phyloP scores from a whole-genome alignment of 2,329 filamentous ascomycete species.

The Fusarium sp. region DNA sequence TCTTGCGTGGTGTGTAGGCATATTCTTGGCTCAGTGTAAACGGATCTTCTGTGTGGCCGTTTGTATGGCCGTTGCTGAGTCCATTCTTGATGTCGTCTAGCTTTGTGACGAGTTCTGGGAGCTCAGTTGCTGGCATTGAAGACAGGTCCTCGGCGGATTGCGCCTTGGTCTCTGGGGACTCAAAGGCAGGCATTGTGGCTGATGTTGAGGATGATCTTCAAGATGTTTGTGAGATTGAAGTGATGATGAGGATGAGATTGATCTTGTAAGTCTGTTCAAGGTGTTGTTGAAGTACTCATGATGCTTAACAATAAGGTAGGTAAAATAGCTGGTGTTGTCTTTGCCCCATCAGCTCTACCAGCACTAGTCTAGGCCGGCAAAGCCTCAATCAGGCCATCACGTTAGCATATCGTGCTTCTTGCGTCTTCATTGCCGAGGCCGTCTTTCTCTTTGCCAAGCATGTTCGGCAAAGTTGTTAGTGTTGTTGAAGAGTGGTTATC shows the following conservation, averaged over 20 bases:
- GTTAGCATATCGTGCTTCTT: neutral
- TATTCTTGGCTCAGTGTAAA: conserved; percentile 39
- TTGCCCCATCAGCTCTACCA: neutral
- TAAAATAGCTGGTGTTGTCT: neutral
- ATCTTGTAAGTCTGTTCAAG: neutral
- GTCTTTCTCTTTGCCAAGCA: neutral
- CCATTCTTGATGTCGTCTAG: neutral
- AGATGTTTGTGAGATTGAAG: neutral
- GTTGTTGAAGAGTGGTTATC: neutral
- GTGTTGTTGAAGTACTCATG: neutral
- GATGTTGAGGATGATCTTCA: neutral
- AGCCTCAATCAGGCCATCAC: neutral
- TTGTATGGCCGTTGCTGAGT: neutral
- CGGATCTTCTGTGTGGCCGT: conserved; percentile 30
- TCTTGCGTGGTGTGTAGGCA: conserved; percentile 42
- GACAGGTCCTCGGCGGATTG: neutral
- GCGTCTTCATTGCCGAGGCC: neutral
- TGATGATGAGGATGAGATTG: neutral
- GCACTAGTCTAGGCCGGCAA: neutral
- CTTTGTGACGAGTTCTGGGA: conserved; percentile 18
- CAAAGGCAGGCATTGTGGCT: conserved; percentile 25
- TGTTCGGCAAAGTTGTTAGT: neutral
- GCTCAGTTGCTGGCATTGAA: conserved; percentile 26
- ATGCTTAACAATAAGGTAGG: neutral
- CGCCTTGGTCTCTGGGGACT: conserved; percentile 16